A percentile compares a stretch with the other conserved stretches of the same genome.
Evolutionary conservation across 1,284 basidiomycete genomes (phyloP).

Genomic region (Tylopilus sp.): DNA sequence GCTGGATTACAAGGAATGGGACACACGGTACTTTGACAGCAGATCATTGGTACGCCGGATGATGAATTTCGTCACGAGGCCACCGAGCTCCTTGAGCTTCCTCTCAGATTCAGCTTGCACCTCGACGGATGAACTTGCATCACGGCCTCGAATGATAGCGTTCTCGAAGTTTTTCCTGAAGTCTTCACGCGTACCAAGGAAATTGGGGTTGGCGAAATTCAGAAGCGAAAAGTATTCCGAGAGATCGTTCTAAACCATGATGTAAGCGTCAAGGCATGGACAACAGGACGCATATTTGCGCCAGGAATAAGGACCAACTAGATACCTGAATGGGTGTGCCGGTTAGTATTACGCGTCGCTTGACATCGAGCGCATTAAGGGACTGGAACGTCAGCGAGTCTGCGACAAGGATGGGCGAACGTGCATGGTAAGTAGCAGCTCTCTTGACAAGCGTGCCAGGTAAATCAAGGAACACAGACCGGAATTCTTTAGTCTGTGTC

Average conservation of each 20-base stretch:
- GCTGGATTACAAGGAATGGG: background rate
- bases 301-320: background rate
- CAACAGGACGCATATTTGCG: constrained; percentile 5
- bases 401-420: constrained; percentile 30
- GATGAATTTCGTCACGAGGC: constrained; percentile 92
- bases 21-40: constrained; percentile 92
- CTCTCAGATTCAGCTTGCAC: constrained; percentile 82
- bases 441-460: background rate
- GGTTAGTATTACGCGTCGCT: constrained; percentile 93
- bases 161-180: constrained; percentile 98
- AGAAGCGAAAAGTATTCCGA: constrained; percentile 96
- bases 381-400: constrained; percentile 89
- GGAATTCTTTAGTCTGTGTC: constrained; percentile 96
- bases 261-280: background rate
- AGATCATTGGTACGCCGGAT: constrained; percentile 97
- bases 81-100: constrained; percentile 92
- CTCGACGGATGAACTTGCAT: constrained; percentile 83
- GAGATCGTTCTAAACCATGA: constrained; percentile 74
- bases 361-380: constrained; percentile 81
- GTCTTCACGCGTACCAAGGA: constrained; percentile 86
- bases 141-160: constrained; percentile 89
- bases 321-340: constrained; percentile 91
- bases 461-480: constrained; percentile 46
- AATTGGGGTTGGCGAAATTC: constrained; percentile 96
- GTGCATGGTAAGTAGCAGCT: constrained; percentile 11